Evolutionary conservation across 768 basidiomycete genomes (phyloP), one percentile per base, ranked within the genome.

Genomic region (Pleurotus ostreatus): DNA sequence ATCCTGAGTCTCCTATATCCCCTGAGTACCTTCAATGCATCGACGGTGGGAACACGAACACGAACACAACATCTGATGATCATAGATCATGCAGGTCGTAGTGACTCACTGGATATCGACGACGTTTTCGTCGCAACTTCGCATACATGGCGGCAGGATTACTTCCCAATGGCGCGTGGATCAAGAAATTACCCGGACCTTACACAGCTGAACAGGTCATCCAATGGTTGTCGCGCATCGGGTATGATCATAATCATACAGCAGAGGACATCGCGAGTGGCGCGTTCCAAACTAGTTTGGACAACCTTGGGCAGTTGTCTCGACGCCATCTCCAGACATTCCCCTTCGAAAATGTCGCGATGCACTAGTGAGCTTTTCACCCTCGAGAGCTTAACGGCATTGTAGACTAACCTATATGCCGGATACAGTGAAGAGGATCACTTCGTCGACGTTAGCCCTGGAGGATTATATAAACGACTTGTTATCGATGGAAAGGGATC

Each of bases 331-430:
- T 73, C 4, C 44, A 69, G n/a, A 60, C 70, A 3, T 72, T 73
- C 43, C 71, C 72, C 2, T 75, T 69, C 52, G 73, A 75, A 55
- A 74, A 72, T 44, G 72, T 69, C 0, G 62, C 62, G 5, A 72
- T 75, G 68, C 74, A 74, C 48, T 74, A 73, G 74, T 74, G 57
- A 56, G 72, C 62, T 13, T 13, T 7, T 9, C 30, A 9, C n/a
- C 18, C 30, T 25, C 25, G 15, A 46, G 18, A 56, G 13, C 8
- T 30, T 16, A 26, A 13, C 25, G 18, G 20, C n/a, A 11, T 22
- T 12, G n/a, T 37, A n/a, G 20, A 15, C 51, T 52, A 20, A 18
- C 16, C 26, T 16, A 13, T 4, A 3, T 6, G 39, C 30, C 44
- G 9, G 22, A 30, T 46, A 16, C 38, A 70, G 67, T 22, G 59